A percentile compares a stretch with the other conserved stretches of the same genome.
Evolutionary conservation across 1,284 basidiomycete species (phyloP).

Genomic region (Cutaneotrichosporon cavernicola): DNA sequence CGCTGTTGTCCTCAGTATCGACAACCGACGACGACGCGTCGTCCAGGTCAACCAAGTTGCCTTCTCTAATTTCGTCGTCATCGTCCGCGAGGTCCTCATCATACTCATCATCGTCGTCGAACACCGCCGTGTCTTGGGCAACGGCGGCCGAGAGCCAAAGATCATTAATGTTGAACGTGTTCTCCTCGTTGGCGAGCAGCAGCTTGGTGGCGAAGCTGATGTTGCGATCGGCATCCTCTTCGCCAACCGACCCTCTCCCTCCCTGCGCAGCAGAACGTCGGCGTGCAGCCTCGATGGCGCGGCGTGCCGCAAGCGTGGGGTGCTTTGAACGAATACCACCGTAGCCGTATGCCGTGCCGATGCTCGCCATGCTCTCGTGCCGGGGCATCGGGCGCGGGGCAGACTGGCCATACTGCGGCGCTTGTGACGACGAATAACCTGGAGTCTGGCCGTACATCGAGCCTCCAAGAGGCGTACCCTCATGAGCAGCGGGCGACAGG

Average conservation of each 20-base stretch:
- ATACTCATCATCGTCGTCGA: constrained; percentile 51
- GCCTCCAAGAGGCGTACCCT: constrained; percentile 7
- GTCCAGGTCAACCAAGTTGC: constrained; percentile 16
- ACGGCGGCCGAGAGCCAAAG: constrained; percentile 55
- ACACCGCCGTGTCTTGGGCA: constrained; percentile 53
- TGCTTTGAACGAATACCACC: constrained; percentile 54
- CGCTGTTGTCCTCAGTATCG: constrained; percentile 19
- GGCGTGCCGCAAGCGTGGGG: constrained; percentile 51
- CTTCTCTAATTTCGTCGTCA: constrained; percentile 7
- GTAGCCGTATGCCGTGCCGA: constrained; percentile 38
- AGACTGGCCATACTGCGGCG: constrained; percentile 40
- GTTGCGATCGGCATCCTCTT: constrained; percentile 31
- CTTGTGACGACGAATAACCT: not conserved
- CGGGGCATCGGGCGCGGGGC: constrained; percentile 6
- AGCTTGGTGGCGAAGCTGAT: constrained; percentile 74
- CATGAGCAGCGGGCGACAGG: constrained; percentile 12
- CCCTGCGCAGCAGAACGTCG: constrained; percentile 41
- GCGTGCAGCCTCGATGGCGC: constrained; percentile 50
- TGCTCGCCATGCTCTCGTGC: constrained; percentile 14
- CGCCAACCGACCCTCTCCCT: constrained; percentile 30
- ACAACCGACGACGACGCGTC: constrained; percentile 22
- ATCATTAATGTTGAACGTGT: constrained; percentile 54
- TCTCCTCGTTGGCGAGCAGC: constrained; percentile 62
- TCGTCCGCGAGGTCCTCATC: constrained; percentile 33
- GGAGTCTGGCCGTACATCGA: constrained; percentile 12